These are phyloP conservation scores for Nemania sp. DNA, from an alignment of 2,329 filamentous ascomycete genomes.

Conservation along the genomic window DNA sequence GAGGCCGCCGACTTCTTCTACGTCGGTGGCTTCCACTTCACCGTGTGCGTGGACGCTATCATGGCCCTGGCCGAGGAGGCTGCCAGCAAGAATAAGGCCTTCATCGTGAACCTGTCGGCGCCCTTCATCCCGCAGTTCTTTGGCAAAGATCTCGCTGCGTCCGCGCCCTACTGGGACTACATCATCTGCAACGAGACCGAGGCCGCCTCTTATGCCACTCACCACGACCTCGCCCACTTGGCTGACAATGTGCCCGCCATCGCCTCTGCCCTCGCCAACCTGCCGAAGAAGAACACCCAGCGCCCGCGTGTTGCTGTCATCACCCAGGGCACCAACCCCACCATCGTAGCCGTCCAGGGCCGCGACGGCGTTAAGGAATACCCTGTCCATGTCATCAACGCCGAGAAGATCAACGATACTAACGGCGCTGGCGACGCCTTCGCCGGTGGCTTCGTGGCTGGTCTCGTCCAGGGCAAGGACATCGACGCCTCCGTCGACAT, in stretches of 20 bases:
- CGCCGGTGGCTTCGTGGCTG: slow-evolving; percentile 89
- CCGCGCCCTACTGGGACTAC: slow-evolving; percentile 91
- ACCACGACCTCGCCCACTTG: slow-evolving; percentile 46
- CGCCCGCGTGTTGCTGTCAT: slow-evolving; percentile 85
- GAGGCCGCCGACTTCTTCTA: slow-evolving; percentile 89
- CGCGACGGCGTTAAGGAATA: slow-evolving; percentile 73
- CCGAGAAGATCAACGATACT: slow-evolving; percentile 86
- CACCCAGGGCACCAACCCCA: slow-evolving; percentile 92
- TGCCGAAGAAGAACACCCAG: slow-evolving; percentile 89
- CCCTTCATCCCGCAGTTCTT: slow-evolving; percentile 98
- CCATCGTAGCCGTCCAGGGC: slow-evolving; percentile 77
- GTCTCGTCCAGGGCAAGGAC: slow-evolving; percentile 80
- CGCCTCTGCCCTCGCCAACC: slow-evolving; percentile 79
- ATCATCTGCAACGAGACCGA: slow-evolving; percentile 97
- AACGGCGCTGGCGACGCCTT: slow-evolving; percentile 98
- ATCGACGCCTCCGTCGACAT: slow-evolving; percentile 81
- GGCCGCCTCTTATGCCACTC: slow-evolving; percentile 82
- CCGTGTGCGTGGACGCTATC: slow-evolving; percentile 89
- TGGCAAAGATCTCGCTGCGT: slow-evolving; percentile 88
- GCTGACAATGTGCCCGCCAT: slow-evolving; percentile 77
- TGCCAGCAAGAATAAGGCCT: slow-evolving; percentile 84
- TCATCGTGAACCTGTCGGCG: slow-evolving; percentile 88
- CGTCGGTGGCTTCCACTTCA: slow-evolving; percentile 96
- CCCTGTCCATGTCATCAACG: slow-evolving; percentile 77
- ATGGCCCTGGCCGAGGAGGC: slow-evolving; percentile 90